Percentiles rank a stretch among this genome's conserved stretches.
Conservation (phyloP, 768 basidiomycete genomes). For the Galerina sulciceps region DNA sequence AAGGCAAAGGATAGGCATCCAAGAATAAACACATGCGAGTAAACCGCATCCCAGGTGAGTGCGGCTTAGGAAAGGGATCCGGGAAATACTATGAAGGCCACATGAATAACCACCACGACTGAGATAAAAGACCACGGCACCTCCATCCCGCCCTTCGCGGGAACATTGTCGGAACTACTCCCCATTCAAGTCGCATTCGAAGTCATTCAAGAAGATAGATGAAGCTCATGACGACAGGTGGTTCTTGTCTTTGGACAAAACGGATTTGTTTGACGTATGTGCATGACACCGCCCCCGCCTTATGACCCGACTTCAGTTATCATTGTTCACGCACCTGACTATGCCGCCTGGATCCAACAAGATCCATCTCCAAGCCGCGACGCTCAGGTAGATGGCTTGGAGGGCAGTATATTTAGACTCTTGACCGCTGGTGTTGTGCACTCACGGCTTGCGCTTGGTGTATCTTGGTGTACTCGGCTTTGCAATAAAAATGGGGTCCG, state of each 20-base stretch:
- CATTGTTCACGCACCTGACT: constrained; percentile 3
- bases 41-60: no score
- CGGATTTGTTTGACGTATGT: constrained; percentile 10
- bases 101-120: background rate
- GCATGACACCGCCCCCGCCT: constrained; percentile 1
- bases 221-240: constrained; percentile 24
- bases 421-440: background rate
- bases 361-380: no score
- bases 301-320: background rate
- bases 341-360: background rate
- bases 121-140: constrained; percentile 5
- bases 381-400: no score
- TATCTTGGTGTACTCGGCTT: background rate
- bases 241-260: constrained; percentile 6
- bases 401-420: background rate
- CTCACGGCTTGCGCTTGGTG: constrained; percentile 7
- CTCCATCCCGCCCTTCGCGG: constrained; percentile 20
- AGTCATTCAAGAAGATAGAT: constrained; percentile 10
- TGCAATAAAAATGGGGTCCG: background rate
- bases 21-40: constrained; percentile 5
- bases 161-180: constrained; percentile 24
- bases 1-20: background rate
- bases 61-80: no score
- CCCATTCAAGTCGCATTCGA: background rate
- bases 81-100: background rate